Conservation (phyloP, 2,329 filamentous ascomycete species). For the Epichloe amarillans region DNA sequence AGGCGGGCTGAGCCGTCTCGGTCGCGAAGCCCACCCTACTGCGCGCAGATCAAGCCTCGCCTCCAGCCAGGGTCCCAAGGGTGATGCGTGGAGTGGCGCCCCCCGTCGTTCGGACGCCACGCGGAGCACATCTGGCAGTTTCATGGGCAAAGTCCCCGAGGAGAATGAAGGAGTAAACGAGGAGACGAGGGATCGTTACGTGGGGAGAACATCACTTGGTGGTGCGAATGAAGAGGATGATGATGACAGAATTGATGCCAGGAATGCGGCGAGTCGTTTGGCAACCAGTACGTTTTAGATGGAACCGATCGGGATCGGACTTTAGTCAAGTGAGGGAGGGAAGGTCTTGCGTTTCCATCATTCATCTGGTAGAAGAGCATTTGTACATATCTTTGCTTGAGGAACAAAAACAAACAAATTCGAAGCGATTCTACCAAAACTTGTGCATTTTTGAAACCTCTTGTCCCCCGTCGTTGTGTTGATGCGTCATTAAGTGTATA, state of each 20-base stretch:
- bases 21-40: constrained; percentile 73
- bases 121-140: constrained; percentile 62
- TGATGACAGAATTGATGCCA: constrained; percentile 86
- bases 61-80: constrained; percentile 86
- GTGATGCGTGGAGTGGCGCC: constrained; percentile 96
- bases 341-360: not conserved
- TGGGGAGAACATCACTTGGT: not conserved
- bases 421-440: not conserved
- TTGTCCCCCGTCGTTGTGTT: not conserved
- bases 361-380: not conserved
- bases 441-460: too few relatives aligned
- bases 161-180: constrained; percentile 38
- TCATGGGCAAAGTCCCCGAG: constrained; percentile 50
- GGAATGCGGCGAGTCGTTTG: constrained; percentile 86
- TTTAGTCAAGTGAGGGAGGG: too few relatives aligned
- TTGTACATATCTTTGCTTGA: not conserved
- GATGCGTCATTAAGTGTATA: not conserved
- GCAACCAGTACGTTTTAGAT: constrained; percentile 80
- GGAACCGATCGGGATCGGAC: too few relatives aligned
- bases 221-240: constrained; percentile 59
- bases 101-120: constrained; percentile 65
- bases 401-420: not conserved
- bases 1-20: constrained; percentile 78
- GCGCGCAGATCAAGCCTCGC: constrained; percentile 62
- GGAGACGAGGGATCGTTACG: constrained; percentile 15